phyloP scores from a whole-genome alignment of 148 eudicot species.

The Chenopodium quinoa region DNA sequence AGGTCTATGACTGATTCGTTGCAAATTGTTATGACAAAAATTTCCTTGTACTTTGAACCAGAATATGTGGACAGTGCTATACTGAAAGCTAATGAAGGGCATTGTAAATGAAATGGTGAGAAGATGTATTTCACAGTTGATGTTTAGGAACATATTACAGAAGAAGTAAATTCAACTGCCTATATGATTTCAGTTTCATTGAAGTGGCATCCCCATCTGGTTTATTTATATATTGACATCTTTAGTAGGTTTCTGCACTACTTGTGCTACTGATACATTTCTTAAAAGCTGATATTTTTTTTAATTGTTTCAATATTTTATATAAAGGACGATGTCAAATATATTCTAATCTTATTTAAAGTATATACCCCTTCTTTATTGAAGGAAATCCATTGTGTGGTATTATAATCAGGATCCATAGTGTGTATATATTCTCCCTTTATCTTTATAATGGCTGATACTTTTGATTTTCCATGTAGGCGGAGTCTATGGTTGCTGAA shows the following conservation, averaged over 20 bases:
- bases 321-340: not conserved
- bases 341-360: not conserved
- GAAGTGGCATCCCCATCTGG: not conserved
- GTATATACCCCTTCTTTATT: not conserved
- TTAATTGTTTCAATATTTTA: not conserved
- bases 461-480: conserved; percentile 37
- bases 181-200: not conserved
- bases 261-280: not conserved
- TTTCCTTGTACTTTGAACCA: not conserved
- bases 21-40: not conserved
- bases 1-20: not conserved
- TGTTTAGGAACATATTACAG: not conserved
- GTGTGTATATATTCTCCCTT: not conserved
- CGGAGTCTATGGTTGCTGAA: conserved; percentile 91
- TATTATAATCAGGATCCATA: not conserved
- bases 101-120: not conserved
- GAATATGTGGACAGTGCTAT: not conserved
- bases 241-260: not conserved
- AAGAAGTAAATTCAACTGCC: not conserved
- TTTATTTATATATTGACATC: not conserved
- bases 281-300: not conserved
- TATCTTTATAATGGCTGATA: not conserved
- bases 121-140: not conserved
- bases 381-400: not conserved
- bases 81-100: not conserved